phyloP scores from a whole-genome alignment of 31 red algal genomes.

The Porphyra umbilicalis region DNA sequence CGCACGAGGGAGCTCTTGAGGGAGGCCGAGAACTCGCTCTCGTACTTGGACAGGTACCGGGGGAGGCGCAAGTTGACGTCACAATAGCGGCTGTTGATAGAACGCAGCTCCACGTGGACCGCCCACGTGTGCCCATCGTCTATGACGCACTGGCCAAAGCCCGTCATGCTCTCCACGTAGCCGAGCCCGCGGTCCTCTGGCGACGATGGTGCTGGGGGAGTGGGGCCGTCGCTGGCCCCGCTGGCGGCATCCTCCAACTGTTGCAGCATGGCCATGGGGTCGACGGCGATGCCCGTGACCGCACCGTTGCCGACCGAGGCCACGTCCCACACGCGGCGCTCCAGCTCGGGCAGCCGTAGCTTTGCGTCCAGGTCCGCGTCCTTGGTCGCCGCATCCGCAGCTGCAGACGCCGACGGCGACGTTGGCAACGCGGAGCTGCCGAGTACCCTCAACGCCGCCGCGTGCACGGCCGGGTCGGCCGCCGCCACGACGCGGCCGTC shows the following conservation, averaged over 20 bases:
- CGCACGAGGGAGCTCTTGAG: constrained; percentile 46
- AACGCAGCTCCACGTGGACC: constrained; percentile 47
- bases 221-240: not conserved
- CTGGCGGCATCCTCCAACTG: not conserved
- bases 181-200: constrained; percentile 40
- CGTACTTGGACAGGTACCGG: constrained; percentile 13
- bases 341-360: not conserved
- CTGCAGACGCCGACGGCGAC: not conserved
- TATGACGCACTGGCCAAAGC: constrained; percentile 34
- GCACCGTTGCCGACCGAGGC: not conserved
- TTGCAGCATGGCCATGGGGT: not conserved
- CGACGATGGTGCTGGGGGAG: not conserved
- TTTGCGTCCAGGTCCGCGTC: not conserved
- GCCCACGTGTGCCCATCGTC: constrained; percentile 8
- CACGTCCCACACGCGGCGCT: not conserved
- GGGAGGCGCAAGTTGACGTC: constrained; percentile 54
- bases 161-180: constrained; percentile 78
- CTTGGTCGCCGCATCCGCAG: not conserved
- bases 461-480: constrained; percentile 6
- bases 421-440: constrained; percentile 2
- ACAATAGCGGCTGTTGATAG: constrained; percentile 65
- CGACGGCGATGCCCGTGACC: not conserved
- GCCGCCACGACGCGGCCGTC: constrained; percentile 76
- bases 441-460: constrained; percentile 3
- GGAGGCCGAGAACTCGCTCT: constrained; percentile 33